Evolutionary conservation across 495 filamentous ascomycete species (phyloP).

Genomic region (Neurospora sp.): DNA sequence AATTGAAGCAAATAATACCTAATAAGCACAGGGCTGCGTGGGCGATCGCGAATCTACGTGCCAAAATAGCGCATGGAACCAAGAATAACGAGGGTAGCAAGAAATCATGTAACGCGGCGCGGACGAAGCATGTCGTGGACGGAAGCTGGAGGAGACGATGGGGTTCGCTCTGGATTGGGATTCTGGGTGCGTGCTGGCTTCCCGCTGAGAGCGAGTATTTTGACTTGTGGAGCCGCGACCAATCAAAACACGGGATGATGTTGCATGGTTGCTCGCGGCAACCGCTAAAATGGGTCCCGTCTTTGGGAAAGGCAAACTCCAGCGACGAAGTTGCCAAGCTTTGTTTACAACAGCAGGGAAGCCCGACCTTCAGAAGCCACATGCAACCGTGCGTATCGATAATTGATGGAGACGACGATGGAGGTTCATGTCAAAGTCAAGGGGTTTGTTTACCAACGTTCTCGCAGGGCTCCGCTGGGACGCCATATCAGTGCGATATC

Average conservation of each 20-base stretch:
- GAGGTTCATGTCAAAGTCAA: not conserved
- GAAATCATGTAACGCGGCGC: slow-evolving; percentile 15
- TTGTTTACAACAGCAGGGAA: not conserved
- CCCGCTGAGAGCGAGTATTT: slow-evolving; percentile 17
- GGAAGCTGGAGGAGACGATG: not conserved
- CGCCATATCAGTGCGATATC: not conserved
- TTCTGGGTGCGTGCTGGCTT: slow-evolving; percentile 9
- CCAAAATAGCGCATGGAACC: slow-evolving; percentile 19
- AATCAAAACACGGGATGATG: slow-evolving; percentile 8
- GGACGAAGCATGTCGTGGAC: slow-evolving; percentile 11
- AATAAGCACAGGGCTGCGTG: not conserved
- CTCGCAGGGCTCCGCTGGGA: not conserved
- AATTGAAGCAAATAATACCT: not conserved
- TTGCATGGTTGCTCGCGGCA: slow-evolving; percentile 17
- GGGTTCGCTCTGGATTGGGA: not conserved
- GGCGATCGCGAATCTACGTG: slow-evolving; percentile 18
- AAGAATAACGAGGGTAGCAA: slow-evolving; percentile 13
- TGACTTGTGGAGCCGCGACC: slow-evolving; percentile 10
- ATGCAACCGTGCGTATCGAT: not conserved
- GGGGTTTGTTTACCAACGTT: not conserved
- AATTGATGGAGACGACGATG: not conserved
- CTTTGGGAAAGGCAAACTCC: not conserved
- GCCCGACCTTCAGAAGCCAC: not conserved
- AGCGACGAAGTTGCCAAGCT: not conserved
- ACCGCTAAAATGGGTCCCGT: slow-evolving; percentile 7